These are phyloP conservation scores for Spergularia azorica DNA, from an alignment of 179 eudicot species.

Conservation along the genomic window DNA sequence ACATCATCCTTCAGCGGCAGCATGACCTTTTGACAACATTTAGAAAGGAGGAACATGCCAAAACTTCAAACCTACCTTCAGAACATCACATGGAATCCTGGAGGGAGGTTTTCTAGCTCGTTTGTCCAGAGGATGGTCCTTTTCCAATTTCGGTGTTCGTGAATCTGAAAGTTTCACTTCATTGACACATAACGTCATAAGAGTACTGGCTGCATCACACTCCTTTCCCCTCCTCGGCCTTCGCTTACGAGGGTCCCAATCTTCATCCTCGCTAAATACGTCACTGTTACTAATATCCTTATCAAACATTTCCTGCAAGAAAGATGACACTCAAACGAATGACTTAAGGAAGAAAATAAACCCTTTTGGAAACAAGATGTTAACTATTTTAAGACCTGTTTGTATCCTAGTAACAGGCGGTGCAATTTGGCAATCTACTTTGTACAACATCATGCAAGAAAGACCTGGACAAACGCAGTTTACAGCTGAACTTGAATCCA, in stretches of 20 bases:
- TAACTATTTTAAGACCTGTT: background rate
- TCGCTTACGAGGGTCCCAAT: constrained; percentile 83
- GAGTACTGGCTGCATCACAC: constrained; percentile 69
- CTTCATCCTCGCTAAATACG: constrained; percentile 86
- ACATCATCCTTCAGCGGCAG: background rate
- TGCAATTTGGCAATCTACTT: background rate
- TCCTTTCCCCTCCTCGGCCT: constrained; percentile 62
- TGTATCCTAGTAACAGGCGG: background rate
- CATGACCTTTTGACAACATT: background rate
- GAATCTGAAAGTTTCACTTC: constrained; percentile 38
- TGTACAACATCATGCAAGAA: background rate
- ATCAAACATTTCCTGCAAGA: constrained; percentile 88
- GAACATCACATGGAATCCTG: constrained; percentile 69
- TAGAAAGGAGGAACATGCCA: background rate
- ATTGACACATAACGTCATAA: constrained; percentile 58
- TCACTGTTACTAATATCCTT: constrained; percentile 58
- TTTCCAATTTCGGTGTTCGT: constrained; percentile 29
- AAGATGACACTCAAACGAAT: constrained; percentile 9
- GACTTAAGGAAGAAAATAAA: background rate
- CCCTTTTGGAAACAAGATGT: background rate
- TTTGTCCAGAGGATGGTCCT: constrained; percentile 25
- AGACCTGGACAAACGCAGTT: background rate
- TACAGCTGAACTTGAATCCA: background rate
- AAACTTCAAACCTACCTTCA: constrained; percentile 68
- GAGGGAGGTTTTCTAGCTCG: constrained; percentile 46